Percentiles rank a stretch among this genome's conserved stretches.
These are phyloP conservation scores for Crithidia bombi DNA, from an alignment of 208 protist genomes.

Conservation along the genomic window DNA sequence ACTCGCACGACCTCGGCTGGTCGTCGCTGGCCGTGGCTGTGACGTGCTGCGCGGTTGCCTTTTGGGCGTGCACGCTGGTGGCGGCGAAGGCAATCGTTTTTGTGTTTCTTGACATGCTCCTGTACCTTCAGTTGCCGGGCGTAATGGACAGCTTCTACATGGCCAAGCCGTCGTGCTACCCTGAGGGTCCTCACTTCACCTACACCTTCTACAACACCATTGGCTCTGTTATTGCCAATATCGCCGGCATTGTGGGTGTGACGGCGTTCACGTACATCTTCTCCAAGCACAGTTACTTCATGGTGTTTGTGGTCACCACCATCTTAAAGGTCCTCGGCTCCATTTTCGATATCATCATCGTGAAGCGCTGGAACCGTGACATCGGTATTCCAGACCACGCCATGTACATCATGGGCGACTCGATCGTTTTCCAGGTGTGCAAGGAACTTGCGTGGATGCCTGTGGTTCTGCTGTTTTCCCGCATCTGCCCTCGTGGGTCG, in stretches of 20 bases:
- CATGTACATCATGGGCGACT: conserved; percentile 74
- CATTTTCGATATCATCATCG: conserved; percentile 72
- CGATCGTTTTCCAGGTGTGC: conserved; percentile 61
- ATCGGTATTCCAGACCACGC: conserved; percentile 53
- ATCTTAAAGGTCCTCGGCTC: conserved; percentile 43
- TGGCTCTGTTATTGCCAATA: conserved; percentile 45
- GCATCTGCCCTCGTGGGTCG: conserved; percentile 69
- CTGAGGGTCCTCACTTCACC: conserved; percentile 52
- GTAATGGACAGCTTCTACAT: conserved; percentile 52
- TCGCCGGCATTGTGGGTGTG: conserved; percentile 42
- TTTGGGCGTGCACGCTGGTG: conserved; percentile 37
- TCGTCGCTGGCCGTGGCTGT: conserved; percentile 19
- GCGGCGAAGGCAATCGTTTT: conserved; percentile 54
- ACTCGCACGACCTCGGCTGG: conserved; percentile 16
- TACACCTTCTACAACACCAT: conserved; percentile 56
- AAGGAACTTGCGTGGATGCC: conserved; percentile 74
- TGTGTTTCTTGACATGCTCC: conserved; percentile 37
- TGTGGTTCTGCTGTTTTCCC: conserved; percentile 66
- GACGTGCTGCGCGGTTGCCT: conserved; percentile 14
- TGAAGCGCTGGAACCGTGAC: conserved; percentile 64
- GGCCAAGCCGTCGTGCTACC: conserved; percentile 27
- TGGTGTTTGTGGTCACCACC: conserved; percentile 53
- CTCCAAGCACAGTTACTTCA: conserved; percentile 49
- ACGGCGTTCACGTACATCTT: conserved; percentile 49
- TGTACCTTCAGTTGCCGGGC: conserved; percentile 55